Evolutionary conservation across 768 basidiomycete genomes (phyloP), one percentile per base, ranked within the genome.

Genomic region (Pilatotrama ljubarskyi): DNA sequence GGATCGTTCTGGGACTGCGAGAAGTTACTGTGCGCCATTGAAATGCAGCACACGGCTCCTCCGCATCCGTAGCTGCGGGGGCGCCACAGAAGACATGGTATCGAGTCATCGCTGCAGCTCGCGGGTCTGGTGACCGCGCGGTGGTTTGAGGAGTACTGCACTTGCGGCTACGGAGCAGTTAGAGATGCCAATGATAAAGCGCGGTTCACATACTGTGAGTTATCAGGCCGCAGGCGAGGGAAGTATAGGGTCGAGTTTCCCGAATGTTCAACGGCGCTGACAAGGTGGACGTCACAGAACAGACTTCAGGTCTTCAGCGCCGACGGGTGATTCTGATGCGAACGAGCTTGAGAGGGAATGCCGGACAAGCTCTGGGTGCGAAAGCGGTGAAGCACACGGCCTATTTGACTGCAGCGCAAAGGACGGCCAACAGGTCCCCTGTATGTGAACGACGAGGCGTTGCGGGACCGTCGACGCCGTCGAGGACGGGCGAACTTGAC

Each of bases 31-130:
- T 82, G 41, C 74, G 76, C 84, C 84, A 86, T 42, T 73, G 71
- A 65, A 78, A 81, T 2, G 63, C 64, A 1, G 24, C 66, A 15
- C 74, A 64, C 46, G 82, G 74, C 52, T 70, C 68, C 42, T 66
- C 62, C 6, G 80, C 29, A 36, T 79, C 79, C 40, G 69, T 64
- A 3, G 59, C 49, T 13, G 71, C 63, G 6, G 78, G 78, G 3
- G 78, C 77, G 55, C 85, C 85, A 1, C 83, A 68, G 56, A 87
- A 87, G 9, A 87, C 78, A 60, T 78, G 77, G 63, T 80, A 60
- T 10, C 57, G 62, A 29, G 57, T 55, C 62, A 63, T 63, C 2
- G 10, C 6, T 25, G 38, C n/a, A 1, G 18, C 29, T 41, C 17
- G 42, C 15, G 2, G 10, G 42, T 37, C 49, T 26, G 42, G 11